Conservation (phyloP, 2,329 filamentous ascomycete genomes). For the Pyricularia grisea region DNA sequence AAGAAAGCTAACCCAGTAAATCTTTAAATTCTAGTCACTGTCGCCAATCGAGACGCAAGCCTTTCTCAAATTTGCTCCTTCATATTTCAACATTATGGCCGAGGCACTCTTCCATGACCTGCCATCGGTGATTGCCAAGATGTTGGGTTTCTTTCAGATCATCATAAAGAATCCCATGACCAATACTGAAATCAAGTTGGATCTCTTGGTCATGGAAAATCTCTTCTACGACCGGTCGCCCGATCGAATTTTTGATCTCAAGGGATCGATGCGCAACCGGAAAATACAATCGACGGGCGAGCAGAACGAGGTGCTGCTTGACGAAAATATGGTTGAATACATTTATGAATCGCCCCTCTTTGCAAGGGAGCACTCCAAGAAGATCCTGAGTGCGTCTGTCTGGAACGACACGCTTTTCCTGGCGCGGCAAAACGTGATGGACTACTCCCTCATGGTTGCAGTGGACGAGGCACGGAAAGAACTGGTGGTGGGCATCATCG, state of each 20-base stretch:
- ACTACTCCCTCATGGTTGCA: slow-evolving; percentile 97
- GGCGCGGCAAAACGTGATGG: slow-evolving; percentile 94
- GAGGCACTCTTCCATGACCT: slow-evolving; percentile 92
- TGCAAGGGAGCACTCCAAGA: slow-evolving; percentile 91
- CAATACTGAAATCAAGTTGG: slow-evolving; percentile 88
- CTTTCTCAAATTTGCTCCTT: slow-evolving; percentile 89
- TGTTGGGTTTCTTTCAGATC: slow-evolving; percentile 97
- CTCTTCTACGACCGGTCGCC: slow-evolving; percentile 91
- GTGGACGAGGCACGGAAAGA: slow-evolving; percentile 87
- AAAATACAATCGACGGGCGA: slow-evolving; percentile 95
- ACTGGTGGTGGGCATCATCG: slow-evolving; percentile 93
- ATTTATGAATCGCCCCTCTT: slow-evolving; percentile 97
- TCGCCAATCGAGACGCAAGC: slow-evolving; percentile 87
- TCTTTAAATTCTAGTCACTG: slow-evolving; percentile 40
- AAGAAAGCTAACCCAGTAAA: neutral
- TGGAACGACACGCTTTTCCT: slow-evolving; percentile 98
- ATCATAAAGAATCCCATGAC: slow-evolving; percentile 92
- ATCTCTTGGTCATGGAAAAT: slow-evolving; percentile 93
- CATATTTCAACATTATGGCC: slow-evolving; percentile 96
- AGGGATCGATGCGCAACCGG: slow-evolving; percentile 96
- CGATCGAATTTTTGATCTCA: slow-evolving; percentile 87
- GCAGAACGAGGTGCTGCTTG: slow-evolving; percentile 89
- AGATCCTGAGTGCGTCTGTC: slow-evolving; percentile 79
- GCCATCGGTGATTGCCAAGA: slow-evolving; percentile 95
- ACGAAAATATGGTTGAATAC: slow-evolving; percentile 98